Conservation (phyloP, 495 filamentous ascomycete species). For the Massariosphaeria phaeospora region DNA sequence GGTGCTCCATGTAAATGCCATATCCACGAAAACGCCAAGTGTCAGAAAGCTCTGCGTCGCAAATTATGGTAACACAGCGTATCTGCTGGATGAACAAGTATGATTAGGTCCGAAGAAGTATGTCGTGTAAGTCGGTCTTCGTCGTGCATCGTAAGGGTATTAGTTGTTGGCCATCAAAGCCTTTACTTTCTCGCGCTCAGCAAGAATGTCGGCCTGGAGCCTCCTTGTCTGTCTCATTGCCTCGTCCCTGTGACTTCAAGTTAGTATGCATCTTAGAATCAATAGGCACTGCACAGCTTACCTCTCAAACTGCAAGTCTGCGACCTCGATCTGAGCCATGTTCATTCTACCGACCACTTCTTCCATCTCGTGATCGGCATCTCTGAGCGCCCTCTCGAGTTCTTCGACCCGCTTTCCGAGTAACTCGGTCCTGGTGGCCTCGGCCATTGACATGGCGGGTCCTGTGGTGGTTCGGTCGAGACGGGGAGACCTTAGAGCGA, state of each 20-base stretch:
- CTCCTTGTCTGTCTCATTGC: constrained; percentile 76
- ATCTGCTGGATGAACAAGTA: too few species aligned
- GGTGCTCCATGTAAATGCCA: constrained; percentile 14
- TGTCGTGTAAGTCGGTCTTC: too few species aligned
- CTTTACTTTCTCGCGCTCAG: constrained; percentile 55
- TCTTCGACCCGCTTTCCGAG: constrained; percentile 69
- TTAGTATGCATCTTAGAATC: constrained; percentile 35
- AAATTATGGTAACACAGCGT: too few species aligned
- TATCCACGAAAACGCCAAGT: constrained; percentile 9
- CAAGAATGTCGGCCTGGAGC: constrained; percentile 60
- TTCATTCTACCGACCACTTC: constrained; percentile 89
- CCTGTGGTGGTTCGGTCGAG: constrained; percentile 56
- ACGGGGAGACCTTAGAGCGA: constrained; percentile 52
- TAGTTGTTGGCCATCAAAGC: constrained; percentile 34
- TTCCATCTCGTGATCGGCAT: constrained; percentile 90
- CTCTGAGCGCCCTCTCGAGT: constrained; percentile 72
- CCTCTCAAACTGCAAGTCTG: constrained; percentile 85
- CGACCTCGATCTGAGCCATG: constrained; percentile 87
- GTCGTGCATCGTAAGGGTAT: too few species aligned
- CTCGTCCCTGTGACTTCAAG: constrained; percentile 57
- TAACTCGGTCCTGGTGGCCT: constrained; percentile 62
- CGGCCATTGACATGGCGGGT: constrained; percentile 52
- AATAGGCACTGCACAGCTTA: constrained; percentile 39
- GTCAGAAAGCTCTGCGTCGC: background rate
- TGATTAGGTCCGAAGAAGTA: too few species aligned